Conservation (phyloP, 305 asterid species). For the Solanum hybrid region DNA sequence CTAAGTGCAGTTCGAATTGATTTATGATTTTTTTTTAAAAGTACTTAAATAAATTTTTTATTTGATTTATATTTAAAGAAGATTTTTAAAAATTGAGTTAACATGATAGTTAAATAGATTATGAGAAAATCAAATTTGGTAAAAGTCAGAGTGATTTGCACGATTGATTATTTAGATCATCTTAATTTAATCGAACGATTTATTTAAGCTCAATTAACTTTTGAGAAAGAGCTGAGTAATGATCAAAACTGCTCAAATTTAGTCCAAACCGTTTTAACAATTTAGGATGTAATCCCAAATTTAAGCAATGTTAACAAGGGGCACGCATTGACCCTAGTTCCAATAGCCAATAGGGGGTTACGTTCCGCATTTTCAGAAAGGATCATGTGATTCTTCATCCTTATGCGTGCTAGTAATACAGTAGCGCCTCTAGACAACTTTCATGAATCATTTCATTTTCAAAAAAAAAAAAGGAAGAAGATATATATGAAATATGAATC, state of each 20-base stretch:
- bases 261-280: not conserved
- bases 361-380: constrained; percentile 1
- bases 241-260: not conserved
- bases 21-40: not conserved
- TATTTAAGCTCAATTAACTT: not conserved
- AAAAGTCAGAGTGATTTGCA: not conserved
- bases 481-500: not conserved
- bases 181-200: not conserved
- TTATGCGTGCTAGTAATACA: not conserved
- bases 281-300: not conserved
- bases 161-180: not conserved
- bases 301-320: not conserved
- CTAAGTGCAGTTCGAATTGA: not conserved
- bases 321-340: constrained; percentile 2
- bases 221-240: not conserved
- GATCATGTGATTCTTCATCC: not conserved
- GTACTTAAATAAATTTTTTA: not conserved
- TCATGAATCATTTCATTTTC: not conserved
- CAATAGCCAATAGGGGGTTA: constrained; percentile 3
- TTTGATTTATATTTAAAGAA: not conserved
- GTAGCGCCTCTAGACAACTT: not conserved
- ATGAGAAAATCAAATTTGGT: not conserved
- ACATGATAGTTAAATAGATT: not conserved
- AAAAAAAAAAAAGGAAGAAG: not conserved
- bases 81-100: not conserved